phyloP scores from a whole-genome alignment of 2,329 filamentous ascomycete species.

The Tricladium varicosporioides region DNA sequence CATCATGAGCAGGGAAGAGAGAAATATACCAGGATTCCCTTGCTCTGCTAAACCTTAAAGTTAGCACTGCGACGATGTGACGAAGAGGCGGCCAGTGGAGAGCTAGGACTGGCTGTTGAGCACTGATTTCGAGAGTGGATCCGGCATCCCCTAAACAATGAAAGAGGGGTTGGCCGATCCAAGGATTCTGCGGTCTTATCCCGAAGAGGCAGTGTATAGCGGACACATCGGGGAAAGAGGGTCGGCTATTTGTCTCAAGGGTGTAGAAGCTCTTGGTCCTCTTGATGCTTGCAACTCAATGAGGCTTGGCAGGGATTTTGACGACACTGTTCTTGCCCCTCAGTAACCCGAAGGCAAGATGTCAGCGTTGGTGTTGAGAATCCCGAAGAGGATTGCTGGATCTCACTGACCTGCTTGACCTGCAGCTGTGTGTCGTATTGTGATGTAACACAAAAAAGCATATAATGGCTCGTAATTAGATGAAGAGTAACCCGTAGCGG shows the following conservation, averaged over 20 bases:
- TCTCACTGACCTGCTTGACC: neutral
- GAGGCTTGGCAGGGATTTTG: neutral
- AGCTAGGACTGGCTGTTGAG: neutral
- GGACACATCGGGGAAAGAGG: neutral
- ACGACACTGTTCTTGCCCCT: neutral
- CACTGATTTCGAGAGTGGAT: neutral
- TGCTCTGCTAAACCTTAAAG: constrained; percentile 11
- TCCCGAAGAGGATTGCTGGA: neutral
- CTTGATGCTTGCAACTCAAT: neutral
- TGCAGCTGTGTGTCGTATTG: neutral
- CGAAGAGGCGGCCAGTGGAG: neutral
- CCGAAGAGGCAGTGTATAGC: neutral
- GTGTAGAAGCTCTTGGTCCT: neutral
- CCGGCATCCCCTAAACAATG: neutral
- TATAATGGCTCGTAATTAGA: neutral
- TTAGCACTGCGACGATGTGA: constrained; percentile 8
- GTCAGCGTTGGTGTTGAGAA: neutral
- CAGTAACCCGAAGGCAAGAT: neutral
- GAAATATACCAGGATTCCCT: neutral
- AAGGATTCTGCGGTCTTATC: neutral
- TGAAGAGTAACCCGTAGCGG: neutral
- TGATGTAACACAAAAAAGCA: neutral
- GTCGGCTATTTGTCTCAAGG: neutral
- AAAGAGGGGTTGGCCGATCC: neutral
- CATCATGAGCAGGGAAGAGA: neutral